Evolutionary conservation across 2,329 filamentous ascomycete species (phyloP).

Genomic region (Exserohilum turcica): DNA sequence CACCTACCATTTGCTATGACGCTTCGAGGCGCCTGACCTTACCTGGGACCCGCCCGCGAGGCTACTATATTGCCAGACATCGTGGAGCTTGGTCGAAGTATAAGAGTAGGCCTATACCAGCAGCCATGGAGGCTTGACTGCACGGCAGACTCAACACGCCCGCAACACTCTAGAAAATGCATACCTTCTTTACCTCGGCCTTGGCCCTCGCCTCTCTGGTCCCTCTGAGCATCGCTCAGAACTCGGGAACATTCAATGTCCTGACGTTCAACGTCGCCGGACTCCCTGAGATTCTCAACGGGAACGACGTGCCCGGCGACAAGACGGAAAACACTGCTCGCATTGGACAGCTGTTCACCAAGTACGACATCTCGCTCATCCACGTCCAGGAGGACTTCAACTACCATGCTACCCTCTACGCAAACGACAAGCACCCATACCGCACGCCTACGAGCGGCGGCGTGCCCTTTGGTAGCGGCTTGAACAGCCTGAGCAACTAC

Average conservation of each 20-base stretch:
- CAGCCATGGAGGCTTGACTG: background rate
- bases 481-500: slow-evolving; percentile 67
- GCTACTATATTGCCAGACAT: background rate
- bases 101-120: slow-evolving; percentile 7
- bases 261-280: slow-evolving; percentile 66
- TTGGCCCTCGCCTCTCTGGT: slow-evolving; percentile 14
- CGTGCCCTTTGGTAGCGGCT: slow-evolving; percentile 65
- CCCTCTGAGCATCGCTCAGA: slow-evolving; percentile 22
- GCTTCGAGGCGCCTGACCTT: background rate
- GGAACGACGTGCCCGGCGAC: slow-evolving; percentile 66
- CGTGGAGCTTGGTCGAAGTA: slow-evolving; percentile 4
- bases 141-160: background rate
- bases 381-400: slow-evolving; percentile 74
- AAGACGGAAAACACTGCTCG: slow-evolving; percentile 62
- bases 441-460: slow-evolving; percentile 69
- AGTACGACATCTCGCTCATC: slow-evolving; percentile 66
- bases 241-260: slow-evolving; percentile 56
- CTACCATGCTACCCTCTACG: slow-evolving; percentile 66
- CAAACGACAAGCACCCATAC: slow-evolving; percentile 63
- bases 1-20: slow-evolving; percentile 16
- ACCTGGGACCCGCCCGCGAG: slow-evolving; percentile 1
- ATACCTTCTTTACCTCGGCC: slow-evolving; percentile 7
- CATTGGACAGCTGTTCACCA: slow-evolving; percentile 63
- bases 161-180: slow-evolving; percentile 16
- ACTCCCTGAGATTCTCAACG: slow-evolving; percentile 61